Evolutionary conservation across 2,329 filamentous ascomycete genomes (phyloP).

Genomic region (Fusarium xyrophilum): DNA sequence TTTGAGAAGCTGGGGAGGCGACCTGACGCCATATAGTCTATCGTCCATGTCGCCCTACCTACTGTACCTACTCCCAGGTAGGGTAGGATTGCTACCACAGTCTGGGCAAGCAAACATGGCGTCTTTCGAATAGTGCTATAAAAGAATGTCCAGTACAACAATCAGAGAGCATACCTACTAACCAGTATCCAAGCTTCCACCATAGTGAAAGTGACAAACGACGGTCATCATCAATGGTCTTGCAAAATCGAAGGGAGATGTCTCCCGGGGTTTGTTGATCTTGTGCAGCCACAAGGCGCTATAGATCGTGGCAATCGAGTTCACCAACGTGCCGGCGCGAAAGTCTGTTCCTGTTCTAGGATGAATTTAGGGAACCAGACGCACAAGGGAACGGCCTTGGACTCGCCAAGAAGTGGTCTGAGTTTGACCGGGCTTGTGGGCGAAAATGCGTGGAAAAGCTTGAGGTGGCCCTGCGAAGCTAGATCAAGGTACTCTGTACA

Average conservation of each 20-base stretch:
- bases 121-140: background rate
- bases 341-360: slow-evolving; percentile 26
- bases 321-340: slow-evolving; percentile 16
- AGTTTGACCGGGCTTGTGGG: slow-evolving; percentile 23
- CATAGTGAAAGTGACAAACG: background rate
- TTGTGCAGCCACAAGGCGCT: background rate
- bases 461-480: slow-evolving; percentile 5
- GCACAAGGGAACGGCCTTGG: slow-evolving; percentile 23
- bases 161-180: background rate
- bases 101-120: background rate
- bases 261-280: background rate
- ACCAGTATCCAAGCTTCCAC: background rate
- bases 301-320: slow-evolving; percentile 25
- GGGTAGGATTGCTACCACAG: background rate
- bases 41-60: background rate
- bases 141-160: background rate
- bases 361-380: slow-evolving; percentile 3
- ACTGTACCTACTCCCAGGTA: background rate
- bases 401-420: slow-evolving; percentile 13
- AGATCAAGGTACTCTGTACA: too few relatives aligned
- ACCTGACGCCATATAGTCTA: slow-evolving; percentile 11
- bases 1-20: slow-evolving; percentile 1
- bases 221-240: background rate
- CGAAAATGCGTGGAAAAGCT: slow-evolving; percentile 15
- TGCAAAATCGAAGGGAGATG: background rate